phyloP scores from a whole-genome alignment of 2,329 filamentous ascomycete genomes.

The Myriosclerotinia duriaeana region DNA sequence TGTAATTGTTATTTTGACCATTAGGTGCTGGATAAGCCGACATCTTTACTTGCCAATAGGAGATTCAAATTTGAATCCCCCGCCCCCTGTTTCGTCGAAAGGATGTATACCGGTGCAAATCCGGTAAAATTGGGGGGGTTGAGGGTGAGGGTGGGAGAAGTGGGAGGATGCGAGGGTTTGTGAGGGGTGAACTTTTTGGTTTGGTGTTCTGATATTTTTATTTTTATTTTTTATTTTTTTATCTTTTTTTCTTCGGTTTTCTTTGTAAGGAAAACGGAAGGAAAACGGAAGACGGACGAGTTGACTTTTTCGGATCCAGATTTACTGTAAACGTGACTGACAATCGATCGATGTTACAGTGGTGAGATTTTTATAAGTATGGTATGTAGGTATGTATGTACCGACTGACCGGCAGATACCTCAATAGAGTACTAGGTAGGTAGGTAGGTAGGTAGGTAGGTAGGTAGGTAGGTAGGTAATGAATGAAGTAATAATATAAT shows the following conservation, averaged over 20 bases:
- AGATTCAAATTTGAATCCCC: not conserved
- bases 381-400: not conserved
- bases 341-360: no score
- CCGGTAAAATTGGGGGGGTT: slow-evolving; percentile 19
- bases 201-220: slow-evolving; percentile 3
- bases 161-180: slow-evolving; percentile 6
- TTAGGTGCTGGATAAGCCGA: slow-evolving; percentile 22
- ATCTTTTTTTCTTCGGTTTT: no score
- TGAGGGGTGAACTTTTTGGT: not conserved
- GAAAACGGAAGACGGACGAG: not conserved
- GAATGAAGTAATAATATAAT: no score
- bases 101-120: slow-evolving; percentile 22
- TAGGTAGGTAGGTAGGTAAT: no score
- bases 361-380: not conserved
- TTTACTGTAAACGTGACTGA: not conserved
- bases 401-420: no score
- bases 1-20: slow-evolving; percentile 21
- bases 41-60: slow-evolving; percentile 21
- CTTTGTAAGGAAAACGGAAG: no score
- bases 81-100: not conserved
- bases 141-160: not conserved
- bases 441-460: no score
- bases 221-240: no score
- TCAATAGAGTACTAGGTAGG: no score
- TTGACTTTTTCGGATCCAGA: slow-evolving; percentile 2